Evolutionary conservation across 1,139 yeast species (phyloP), one percentile per base, ranked within the genome.

Genomic region (Chernovozyma sophiae-reginae): DNA sequence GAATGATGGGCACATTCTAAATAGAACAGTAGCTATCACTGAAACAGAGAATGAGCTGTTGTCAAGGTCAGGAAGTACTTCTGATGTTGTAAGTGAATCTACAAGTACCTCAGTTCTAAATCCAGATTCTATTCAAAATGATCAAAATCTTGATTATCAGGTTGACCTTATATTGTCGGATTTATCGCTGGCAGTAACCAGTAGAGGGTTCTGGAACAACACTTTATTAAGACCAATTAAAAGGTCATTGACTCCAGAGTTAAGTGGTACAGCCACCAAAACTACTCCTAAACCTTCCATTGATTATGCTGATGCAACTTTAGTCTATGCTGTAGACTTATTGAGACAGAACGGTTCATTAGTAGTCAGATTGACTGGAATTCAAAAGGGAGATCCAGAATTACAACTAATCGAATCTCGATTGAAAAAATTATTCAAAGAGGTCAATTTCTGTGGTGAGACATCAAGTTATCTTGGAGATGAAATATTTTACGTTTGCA

Each of bases 261-360:
- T 68, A 17, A 60, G 54, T 25, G 44, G 55, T 11, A 42, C 46
- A 3, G 52, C 62, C 16, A 58, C 62, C 2, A 38, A 19, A 13
- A 11, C 22, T 12, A 15, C 20, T 13, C 11, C 43, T 10, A 60
- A 61, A 37, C 53, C 68, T 19, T 45, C 60, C 3, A 48, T 69
- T 20, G 96, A 90, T 56, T 63, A 92, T 38, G 92, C 97, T 45
- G 97, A 92, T 54, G 96, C 97, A 0, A 90, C 96, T 0, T 62
- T 92, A 41, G 68, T 86, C 12, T 72, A 90, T 39, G 80, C 89
- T 3, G 74, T 86, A 36, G 86, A 81, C 42, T 56, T 83, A 3
- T 61, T 92, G 38, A 78, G 71, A 44, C 77, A 81, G 11, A 74
- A 74, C 8, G 98, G 98, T 1, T 60, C 71, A 6, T 76, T 87